Evolutionary conservation across 768 basidiomycete genomes (phyloP).

Genomic region (Serendipita sp.): DNA sequence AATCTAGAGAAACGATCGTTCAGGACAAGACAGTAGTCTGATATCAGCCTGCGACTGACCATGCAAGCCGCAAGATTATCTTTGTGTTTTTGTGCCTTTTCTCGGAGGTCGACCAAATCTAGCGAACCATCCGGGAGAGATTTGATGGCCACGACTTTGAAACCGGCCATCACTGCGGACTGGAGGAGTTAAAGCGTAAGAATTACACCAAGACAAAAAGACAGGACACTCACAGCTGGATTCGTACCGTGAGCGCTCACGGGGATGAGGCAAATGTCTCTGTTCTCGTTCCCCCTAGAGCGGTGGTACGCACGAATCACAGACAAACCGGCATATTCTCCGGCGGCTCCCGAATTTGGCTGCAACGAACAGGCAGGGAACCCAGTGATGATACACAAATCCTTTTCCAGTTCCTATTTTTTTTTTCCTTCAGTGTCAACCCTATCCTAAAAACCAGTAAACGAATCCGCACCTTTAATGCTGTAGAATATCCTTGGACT

Average conservation of each 20-base stretch:
- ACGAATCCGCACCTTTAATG: constrained; percentile 45
- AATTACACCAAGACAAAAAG: not conserved
- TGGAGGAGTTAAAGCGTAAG: constrained; percentile 18
- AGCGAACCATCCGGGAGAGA: constrained; percentile 74
- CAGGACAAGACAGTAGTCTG: not conserved
- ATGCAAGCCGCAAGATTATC: constrained; percentile 90
- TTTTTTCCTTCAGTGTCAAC: no score
- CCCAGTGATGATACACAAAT: constrained; percentile 91
- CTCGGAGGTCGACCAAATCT: constrained; percentile 68
- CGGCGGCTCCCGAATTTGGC: constrained; percentile 96
- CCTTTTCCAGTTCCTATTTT: constrained; percentile 70
- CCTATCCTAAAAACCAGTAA: not conserved
- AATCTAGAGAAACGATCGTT: constrained; percentile 34
- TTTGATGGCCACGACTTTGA: constrained; percentile 94
- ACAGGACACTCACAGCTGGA: constrained; percentile 55
- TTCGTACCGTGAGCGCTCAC: constrained; percentile 96
- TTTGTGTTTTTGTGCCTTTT: constrained; percentile 81
- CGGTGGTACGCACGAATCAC: constrained; percentile 92
- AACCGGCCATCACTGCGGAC: constrained; percentile 93
- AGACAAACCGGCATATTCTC: constrained; percentile 90
- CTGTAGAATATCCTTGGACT: constrained; percentile 65
- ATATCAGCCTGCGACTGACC: constrained; percentile 28
- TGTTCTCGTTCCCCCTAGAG: constrained; percentile 66
- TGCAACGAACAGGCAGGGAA: constrained; percentile 93
- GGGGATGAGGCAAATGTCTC: constrained; percentile 87